A percentile compares a stretch with the other conserved stretches of the same genome.
Evolutionary conservation across 192 early-diverging fungal species (phyloP).

Genomic region (Gigaspora rosea): DNA sequence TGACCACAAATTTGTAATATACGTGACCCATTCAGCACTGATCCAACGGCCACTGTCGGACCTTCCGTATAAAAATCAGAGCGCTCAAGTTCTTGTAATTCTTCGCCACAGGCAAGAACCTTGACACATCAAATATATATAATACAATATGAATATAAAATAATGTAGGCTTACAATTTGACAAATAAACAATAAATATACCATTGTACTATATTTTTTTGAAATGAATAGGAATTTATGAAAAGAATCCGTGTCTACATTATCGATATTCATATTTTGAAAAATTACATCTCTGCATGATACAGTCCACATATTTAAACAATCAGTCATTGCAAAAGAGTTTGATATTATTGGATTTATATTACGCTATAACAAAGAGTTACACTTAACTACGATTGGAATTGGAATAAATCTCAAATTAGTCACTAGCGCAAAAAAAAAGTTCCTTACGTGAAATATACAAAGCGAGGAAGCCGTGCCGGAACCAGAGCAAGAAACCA

Average conservation of each 20-base stretch:
- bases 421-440: neutral
- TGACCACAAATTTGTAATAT: conserved; percentile 84
- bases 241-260: conserved; percentile 41
- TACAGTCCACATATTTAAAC: conserved; percentile 72
- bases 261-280: conserved; percentile 45
- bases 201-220: conserved; percentile 62
- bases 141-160: neutral
- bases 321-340: conserved; percentile 51
- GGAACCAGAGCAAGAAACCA: conserved; percentile 57
- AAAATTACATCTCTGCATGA: conserved; percentile 52
- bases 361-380: conserved; percentile 42
- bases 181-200: conserved; percentile 36
- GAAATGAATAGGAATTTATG: conserved; percentile 68
- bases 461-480: conserved; percentile 52
- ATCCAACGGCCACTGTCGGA: conserved; percentile 76
- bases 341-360: conserved; percentile 48
- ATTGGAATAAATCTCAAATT: neutral
- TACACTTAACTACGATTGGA: neutral
- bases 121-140: conserved; percentile 27
- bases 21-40: conserved; percentile 65
- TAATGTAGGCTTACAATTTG: neutral
- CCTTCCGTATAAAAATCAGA: conserved; percentile 74
- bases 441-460: conserved; percentile 50
- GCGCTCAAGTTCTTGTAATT: conserved; percentile 75
- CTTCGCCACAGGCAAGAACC: conserved; percentile 82